These are phyloP conservation scores for Hirsutella minnesotensis DNA, from an alignment of 2,329 filamentous ascomycete genomes.

Conservation along the genomic window DNA sequence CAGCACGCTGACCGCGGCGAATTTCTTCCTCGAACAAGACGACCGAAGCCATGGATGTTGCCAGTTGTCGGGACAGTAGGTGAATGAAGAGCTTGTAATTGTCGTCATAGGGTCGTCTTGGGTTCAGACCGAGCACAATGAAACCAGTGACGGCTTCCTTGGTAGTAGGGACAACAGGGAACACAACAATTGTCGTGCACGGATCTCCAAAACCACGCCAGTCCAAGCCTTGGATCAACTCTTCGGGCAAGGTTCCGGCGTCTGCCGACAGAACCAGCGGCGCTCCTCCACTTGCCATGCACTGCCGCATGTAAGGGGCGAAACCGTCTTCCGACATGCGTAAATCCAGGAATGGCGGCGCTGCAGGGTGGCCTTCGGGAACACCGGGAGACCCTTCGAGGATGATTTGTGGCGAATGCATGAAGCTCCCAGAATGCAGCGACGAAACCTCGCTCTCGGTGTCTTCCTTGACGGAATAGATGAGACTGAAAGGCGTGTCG, in stretches of 20 bases:
- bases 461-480: slow-evolving; percentile 67
- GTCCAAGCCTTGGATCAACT: slow-evolving; percentile 54
- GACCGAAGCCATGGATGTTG: slow-evolving; percentile 69
- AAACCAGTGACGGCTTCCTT: slow-evolving; percentile 66
- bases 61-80: slow-evolving; percentile 61
- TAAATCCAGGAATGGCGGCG: slow-evolving; percentile 53
- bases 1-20: slow-evolving; percentile 58
- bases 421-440: slow-evolving; percentile 53
- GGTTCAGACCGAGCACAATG: slow-evolving; percentile 67
- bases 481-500: slow-evolving; percentile 64
- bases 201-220: slow-evolving; percentile 62
- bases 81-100: slow-evolving; percentile 72
- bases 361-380: slow-evolving; percentile 48
- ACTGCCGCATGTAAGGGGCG: slow-evolving; percentile 62
- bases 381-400: slow-evolving; percentile 65
- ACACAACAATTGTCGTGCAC: slow-evolving; percentile 60
- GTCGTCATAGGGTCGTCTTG: slow-evolving; percentile 65
- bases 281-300: slow-evolving; percentile 52
- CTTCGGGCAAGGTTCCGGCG: slow-evolving; percentile 50
- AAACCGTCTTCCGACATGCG: slow-evolving; percentile 60
- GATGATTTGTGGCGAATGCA: slow-evolving; percentile 50
- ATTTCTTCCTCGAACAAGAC: slow-evolving; percentile 79
- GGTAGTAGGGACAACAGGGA: slow-evolving; percentile 65
- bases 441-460: slow-evolving; percentile 60
- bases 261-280: slow-evolving; percentile 59